Conservation (phyloP, 805 yeast genomes). For the Schwanniomyces pseudopolymorphus region DNA sequence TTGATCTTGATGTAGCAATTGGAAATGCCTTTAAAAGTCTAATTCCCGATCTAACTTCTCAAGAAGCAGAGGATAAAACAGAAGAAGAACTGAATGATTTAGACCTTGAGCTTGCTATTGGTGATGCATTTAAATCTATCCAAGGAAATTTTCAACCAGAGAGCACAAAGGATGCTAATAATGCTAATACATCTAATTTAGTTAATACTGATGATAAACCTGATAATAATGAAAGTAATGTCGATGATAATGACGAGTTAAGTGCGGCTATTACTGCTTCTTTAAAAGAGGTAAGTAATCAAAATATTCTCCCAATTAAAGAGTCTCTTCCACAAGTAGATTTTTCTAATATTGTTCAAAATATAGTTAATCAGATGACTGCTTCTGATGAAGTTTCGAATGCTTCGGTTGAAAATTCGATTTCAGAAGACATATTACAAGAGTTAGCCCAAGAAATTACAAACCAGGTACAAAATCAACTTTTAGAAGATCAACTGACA, state of each 20-base stretch:
- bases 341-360: constrained; percentile 25
- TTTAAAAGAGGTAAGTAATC: constrained; percentile 12
- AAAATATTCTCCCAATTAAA: neutral
- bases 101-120: constrained; percentile 37
- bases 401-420: constrained; percentile 6
- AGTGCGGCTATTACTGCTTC: constrained; percentile 15
- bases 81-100: constrained; percentile 17
- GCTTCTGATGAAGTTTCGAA: constrained; percentile 6
- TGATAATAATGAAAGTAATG: neutral
- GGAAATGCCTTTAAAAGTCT: constrained; percentile 16
- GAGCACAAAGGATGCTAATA: neutral
- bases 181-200: neutral
- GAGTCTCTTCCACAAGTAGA: constrained; percentile 7
- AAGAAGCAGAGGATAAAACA: neutral
- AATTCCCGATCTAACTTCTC: neutral
- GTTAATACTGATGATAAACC: neutral
- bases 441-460: constrained; percentile 31
- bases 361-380: constrained; percentile 23
- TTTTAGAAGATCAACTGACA: constrained; percentile 14
- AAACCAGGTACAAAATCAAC: constrained; percentile 28
- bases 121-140: constrained; percentile 34
- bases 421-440: constrained; percentile 22
- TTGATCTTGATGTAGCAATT: constrained; percentile 15
- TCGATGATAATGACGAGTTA: constrained; percentile 3
- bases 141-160: neutral